Percentiles rank a stretch among this genome's conserved stretches.
Conservation (phyloP, 2,329 filamentous ascomycete species). For the Myriosclerotinia scirpicola region DNA sequence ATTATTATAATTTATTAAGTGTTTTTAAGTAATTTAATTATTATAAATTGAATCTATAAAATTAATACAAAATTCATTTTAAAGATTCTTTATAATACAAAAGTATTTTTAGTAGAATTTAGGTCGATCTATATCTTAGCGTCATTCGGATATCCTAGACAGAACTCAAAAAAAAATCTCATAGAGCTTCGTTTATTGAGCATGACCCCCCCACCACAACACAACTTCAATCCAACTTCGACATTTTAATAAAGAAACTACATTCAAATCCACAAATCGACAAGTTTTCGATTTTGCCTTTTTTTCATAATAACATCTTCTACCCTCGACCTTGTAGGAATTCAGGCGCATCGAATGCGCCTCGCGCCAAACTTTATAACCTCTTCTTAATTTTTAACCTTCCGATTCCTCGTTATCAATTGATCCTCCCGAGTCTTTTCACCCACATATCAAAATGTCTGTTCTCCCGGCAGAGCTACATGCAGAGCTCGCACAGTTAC, state of each 20-base stretch:
- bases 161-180: conserved; percentile 1
- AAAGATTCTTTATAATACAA: too few relatives aligned
- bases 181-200: too few relatives aligned
- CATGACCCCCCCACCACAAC: conserved; percentile 8
- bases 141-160: not conserved
- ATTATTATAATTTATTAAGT: too few relatives aligned
- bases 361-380: not conserved
- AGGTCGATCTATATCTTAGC: not conserved
- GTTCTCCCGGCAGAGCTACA: conserved; percentile 82
- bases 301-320: not conserved
- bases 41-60: too few relatives aligned
- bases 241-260: conserved; percentile 6
- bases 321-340: not conserved
- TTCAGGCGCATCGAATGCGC: conserved; percentile 23
- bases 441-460: conserved; percentile 60
- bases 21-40: too few relatives aligned
- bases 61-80: too few relatives aligned
- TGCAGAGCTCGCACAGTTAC: conserved; percentile 78
- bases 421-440: not conserved
- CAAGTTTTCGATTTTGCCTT: conserved; percentile 1
- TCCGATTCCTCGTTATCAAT: conserved; percentile 16
- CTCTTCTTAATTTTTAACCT: conserved; percentile 14
- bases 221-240: conserved; percentile 9
- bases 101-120: too few relatives aligned
- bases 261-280: not conserved